Base-by-base conservation (phyloP, 768 basidiomycete genomes). In the Rhodotorula babjevae region DNA sequence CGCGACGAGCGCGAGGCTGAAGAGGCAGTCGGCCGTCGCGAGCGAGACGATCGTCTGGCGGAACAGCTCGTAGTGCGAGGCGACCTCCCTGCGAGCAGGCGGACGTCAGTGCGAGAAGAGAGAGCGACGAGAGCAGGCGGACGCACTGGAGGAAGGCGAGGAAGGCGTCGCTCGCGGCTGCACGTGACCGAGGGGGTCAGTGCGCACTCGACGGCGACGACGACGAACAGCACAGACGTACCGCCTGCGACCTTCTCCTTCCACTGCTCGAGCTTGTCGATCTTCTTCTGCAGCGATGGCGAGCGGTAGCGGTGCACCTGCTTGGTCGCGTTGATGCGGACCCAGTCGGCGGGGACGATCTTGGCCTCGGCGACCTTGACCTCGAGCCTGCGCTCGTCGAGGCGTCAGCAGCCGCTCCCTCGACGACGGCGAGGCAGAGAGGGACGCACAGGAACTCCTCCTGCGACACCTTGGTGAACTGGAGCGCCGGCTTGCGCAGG, bases 1-100 rank as follows among this genome's bases (percentile, higher is more conserved):
- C 2, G 92, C 90, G 9, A 93, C 88, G 58, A 86, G 86, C 0
- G 93, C 90, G 23, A 98, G 84, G 77, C 91, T 92, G 68, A 89
- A 82, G 71, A 99, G 82, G 79, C 94, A 96, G 82, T 99, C 93
- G 36, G 76, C 52, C 3, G 84, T 85, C 1, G 92, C 92, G 42
- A 99, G 84, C 73, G 90, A 89, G 76, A 90, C 87, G 31, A 93
- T 87, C 12, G 85, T 88, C 71, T 89, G 85, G 18, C 93, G 86
- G 68, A 97, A 82, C 15, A 88, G 74, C 10, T 84, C 85, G 77
- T 95, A 94, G 75, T 89, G 83, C 25, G 87, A 85, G 46, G 87
- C 82, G 44, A 94, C 90, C 67, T 92, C 88, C 46, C 81, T 61
- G 60, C 5, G 18, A 1, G 3, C 9, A 1, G 11, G 16, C 1